Conservation (phyloP, 2,329 filamentous ascomycete genomes). For the Cadophora luteo-olivacea region DNA sequence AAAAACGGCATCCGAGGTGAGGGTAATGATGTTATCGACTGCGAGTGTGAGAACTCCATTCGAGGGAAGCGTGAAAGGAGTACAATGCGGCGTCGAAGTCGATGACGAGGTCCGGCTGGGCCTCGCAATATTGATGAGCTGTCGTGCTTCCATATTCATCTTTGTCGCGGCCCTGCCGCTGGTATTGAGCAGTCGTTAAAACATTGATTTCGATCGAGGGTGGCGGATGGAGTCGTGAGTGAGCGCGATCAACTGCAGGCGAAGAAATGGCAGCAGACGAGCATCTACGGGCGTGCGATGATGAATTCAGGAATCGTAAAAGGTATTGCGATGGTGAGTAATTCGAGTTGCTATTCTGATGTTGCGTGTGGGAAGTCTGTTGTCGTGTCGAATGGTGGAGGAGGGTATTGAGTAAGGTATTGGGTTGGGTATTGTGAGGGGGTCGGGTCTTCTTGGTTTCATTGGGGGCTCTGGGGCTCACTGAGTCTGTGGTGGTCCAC, state of each 20-base stretch:
- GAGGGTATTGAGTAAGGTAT: background rate
- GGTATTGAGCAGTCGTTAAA: slow-evolving; percentile 29
- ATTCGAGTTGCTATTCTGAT: background rate
- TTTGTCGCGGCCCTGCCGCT: slow-evolving; percentile 40
- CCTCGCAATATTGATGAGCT: slow-evolving; percentile 41
- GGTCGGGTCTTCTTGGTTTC: background rate
- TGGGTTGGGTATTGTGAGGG: background rate
- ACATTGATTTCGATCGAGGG: slow-evolving; percentile 28
- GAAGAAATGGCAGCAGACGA: background rate
- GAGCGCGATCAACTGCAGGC: slow-evolving; percentile 6
- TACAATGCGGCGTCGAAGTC: slow-evolving; percentile 57
- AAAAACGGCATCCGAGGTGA: slow-evolving; percentile 56
- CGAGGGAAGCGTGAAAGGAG: slow-evolving; percentile 66
- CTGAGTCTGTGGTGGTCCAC: too few relatives aligned
- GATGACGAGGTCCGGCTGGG: slow-evolving; percentile 45
- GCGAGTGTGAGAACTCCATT: slow-evolving; percentile 56
- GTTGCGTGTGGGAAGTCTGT: background rate
- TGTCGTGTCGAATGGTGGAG: background rate
- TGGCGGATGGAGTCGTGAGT: slow-evolving; percentile 17
- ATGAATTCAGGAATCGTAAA: background rate
- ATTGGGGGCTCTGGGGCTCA: background rate
- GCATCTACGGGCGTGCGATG: background rate
- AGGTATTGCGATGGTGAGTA: background rate
- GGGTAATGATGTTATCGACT: slow-evolving; percentile 47
- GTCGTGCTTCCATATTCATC: slow-evolving; percentile 40